These are phyloP conservation scores for Chrysosphaeria jannelii DNA, from an alignment of 2,329 filamentous ascomycete species.

Conservation along the genomic window DNA sequence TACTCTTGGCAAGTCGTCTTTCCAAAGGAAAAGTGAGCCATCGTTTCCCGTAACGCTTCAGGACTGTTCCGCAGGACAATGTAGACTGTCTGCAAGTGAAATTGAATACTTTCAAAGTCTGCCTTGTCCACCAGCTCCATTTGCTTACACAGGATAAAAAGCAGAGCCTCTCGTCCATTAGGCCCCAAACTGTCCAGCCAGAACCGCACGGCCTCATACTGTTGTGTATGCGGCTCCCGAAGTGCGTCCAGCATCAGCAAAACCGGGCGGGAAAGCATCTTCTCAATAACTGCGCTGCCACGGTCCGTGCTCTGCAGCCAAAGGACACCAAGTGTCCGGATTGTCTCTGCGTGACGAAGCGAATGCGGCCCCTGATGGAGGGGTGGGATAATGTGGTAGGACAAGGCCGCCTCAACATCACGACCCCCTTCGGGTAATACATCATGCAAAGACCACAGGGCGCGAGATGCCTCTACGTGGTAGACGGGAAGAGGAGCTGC, in stretches of 20 bases:
- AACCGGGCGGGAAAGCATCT: slow-evolving; percentile 55
- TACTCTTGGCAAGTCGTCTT: too few relatives aligned
- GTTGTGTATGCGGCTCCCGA: slow-evolving; percentile 37
- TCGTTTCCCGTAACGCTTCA: too few relatives aligned
- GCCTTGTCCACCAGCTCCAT: too few relatives aligned
- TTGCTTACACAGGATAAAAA: too few relatives aligned
- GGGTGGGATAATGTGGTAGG: slow-evolving; percentile 30
- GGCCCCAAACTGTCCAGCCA: slow-evolving; percentile 50
- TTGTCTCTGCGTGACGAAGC: slow-evolving; percentile 23
- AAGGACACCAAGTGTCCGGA: slow-evolving; percentile 39
- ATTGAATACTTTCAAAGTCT: too few relatives aligned
- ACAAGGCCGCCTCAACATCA: slow-evolving; percentile 53
- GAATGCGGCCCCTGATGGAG: slow-evolving; percentile 17
- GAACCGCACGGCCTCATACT: slow-evolving; percentile 44
- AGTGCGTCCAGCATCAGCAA: slow-evolving; percentile 59
- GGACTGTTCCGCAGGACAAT: too few relatives aligned
- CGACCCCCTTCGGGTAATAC: slow-evolving; percentile 34
- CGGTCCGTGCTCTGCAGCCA: slow-evolving; percentile 62
- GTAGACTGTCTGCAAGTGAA: too few relatives aligned
- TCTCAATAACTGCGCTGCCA: too few relatives aligned
- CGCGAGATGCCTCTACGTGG: slow-evolving; percentile 73
- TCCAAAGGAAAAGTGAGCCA: too few relatives aligned
- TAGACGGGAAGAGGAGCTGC: slow-evolving; percentile 68
- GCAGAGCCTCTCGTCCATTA: too few relatives aligned
- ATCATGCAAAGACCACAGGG: slow-evolving; percentile 60